phyloP scores from a whole-genome alignment of 1,139 yeast genomes.

The Hansenula sp. region DNA sequence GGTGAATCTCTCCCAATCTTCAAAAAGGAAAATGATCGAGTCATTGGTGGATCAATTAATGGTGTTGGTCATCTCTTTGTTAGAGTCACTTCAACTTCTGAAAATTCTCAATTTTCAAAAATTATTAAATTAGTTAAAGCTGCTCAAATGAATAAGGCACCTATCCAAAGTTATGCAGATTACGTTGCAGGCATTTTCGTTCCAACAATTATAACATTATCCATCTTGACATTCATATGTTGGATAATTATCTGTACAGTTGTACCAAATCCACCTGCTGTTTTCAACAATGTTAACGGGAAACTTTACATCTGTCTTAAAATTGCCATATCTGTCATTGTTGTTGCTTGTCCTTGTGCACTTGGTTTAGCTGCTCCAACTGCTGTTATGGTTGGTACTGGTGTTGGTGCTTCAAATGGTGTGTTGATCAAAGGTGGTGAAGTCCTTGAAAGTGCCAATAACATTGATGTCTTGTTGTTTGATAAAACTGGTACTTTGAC shows the following conservation, averaged over 20 bases:
- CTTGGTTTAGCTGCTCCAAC: conserved; percentile 96
- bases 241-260: conserved; percentile 55
- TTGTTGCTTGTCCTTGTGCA: conserved; percentile 98
- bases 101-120: conserved; percentile 80
- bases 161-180: conserved; percentile 88
- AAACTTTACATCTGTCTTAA: conserved; percentile 66
- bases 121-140: conserved; percentile 83
- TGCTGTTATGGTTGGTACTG: conserved; percentile 98
- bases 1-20: conserved; percentile 82
- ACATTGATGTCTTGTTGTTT: conserved; percentile 66
- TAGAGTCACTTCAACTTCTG: conserved; percentile 66
- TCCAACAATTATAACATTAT: conserved; percentile 61
- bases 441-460: conserved; percentile 69
- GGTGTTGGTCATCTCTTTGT: conserved; percentile 72
- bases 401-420: conserved; percentile 89
- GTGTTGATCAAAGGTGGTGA: conserved; percentile 93
- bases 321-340: conserved; percentile 88
- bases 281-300: conserved; percentile 54
- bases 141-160: conserved; percentile 86
- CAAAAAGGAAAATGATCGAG: conserved; percentile 54
- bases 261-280: conserved; percentile 43
- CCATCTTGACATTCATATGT: conserved; percentile 58
- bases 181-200: conserved; percentile 82
- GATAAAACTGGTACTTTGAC: conserved; percentile 98
- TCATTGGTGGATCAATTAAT: conserved; percentile 90